Evolutionary conservation across 2,329 filamentous ascomycete genomes (phyloP).

Genomic region (Aureobasidium leucospermi): DNA sequence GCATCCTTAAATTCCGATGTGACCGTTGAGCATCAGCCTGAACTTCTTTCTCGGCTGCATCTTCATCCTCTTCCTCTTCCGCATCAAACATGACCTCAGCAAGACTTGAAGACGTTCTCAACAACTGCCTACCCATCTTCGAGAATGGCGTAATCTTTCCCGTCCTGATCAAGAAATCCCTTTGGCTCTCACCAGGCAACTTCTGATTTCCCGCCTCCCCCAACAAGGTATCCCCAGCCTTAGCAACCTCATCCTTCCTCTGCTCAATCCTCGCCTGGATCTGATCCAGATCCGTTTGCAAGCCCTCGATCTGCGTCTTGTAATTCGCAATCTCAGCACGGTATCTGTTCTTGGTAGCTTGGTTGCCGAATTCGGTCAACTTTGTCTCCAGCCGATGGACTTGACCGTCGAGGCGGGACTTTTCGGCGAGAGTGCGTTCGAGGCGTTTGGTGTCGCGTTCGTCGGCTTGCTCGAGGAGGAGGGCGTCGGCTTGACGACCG

Average conservation of each 20-base stretch:
- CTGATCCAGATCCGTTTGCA: conserved; percentile 67
- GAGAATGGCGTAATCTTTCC: conserved; percentile 97
- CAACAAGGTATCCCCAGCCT: conserved; percentile 34
- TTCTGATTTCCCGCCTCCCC: conserved; percentile 47
- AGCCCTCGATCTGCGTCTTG: conserved; percentile 54
- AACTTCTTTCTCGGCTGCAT: conserved; percentile 22
- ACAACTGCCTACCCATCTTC: conserved; percentile 59
- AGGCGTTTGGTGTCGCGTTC: conserved; percentile 57
- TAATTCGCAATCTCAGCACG: conserved; percentile 60
- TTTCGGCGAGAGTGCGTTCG: conserved; percentile 48
- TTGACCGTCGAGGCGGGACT: conserved; percentile 56
- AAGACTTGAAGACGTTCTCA: conserved; percentile 60
- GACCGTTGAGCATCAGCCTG: conserved; percentile 29
- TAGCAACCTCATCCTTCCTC: conserved; percentile 46
- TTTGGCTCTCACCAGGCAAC: conserved; percentile 71
- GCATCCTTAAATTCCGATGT: conserved; percentile 42
- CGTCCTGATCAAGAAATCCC: conserved; percentile 87
- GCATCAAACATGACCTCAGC: conserved; percentile 74
- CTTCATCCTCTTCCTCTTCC: conserved; percentile 58
- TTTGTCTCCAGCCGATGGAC: conserved; percentile 54
- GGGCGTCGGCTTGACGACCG: conserved; percentile 53
- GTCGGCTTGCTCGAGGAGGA: conserved; percentile 55
- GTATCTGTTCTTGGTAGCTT: conserved; percentile 50
- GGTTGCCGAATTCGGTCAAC: conserved; percentile 47
- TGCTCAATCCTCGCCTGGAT: conserved; percentile 76